A percentile compares a stretch with the other conserved stretches of the same genome.
phyloP scores from a whole-genome alignment of 306 rosid species.

The peach (Prunus persica) region DNA sequence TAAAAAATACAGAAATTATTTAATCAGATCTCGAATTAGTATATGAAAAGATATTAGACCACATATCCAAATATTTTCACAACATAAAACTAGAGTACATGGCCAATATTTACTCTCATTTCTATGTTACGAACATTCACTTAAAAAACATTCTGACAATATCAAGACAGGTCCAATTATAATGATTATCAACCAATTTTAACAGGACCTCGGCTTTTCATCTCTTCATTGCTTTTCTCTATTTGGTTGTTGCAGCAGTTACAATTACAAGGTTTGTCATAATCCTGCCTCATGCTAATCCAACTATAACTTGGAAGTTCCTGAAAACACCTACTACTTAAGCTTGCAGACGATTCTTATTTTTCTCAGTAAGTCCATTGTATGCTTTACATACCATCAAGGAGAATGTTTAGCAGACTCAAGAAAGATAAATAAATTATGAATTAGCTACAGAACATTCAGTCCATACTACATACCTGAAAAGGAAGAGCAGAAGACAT shows the following conservation, averaged over 20 bases:
- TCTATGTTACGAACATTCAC: background rate
- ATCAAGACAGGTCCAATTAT: background rate
- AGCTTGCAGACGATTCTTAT: background rate
- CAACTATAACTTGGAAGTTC: background rate
- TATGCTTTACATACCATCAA: background rate
- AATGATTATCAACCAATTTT: background rate
- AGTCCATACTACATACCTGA: conserved; percentile 40
- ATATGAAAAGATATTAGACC: background rate
- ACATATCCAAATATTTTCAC: background rate
- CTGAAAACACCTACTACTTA: background rate
- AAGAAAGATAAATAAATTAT: background rate
- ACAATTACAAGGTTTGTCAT: background rate
- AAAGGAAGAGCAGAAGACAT: conserved; percentile 61
- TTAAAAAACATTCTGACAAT: background rate
- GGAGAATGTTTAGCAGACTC: background rate
- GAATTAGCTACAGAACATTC: background rate
- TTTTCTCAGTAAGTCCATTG: background rate
- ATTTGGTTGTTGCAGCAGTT: background rate
- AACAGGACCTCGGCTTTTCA: background rate
- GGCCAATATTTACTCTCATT: background rate
- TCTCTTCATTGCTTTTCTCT: background rate
- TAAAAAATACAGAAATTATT: background rate
- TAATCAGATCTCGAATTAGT: background rate
- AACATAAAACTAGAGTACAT: background rate
- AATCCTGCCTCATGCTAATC: background rate